These are phyloP conservation scores for Jamesozyma spencerorum DNA, from an alignment of 805 yeast species.

Conservation along the genomic window DNA sequence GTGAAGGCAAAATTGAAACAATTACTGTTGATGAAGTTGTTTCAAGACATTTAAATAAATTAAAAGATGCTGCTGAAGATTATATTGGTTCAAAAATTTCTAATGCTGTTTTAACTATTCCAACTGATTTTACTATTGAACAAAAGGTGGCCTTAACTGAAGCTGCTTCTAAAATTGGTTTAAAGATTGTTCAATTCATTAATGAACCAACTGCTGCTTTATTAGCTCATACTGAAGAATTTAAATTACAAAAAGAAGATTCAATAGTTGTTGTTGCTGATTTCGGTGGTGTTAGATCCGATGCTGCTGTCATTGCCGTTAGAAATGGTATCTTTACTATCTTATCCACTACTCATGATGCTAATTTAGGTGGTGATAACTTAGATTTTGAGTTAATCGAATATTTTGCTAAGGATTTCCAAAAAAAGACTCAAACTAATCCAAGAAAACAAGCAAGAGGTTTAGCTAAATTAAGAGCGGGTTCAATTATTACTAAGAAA, in stretches of 20 bases:
- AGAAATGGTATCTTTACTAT: constrained; percentile 92
- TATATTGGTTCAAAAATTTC: constrained; percentile 74
- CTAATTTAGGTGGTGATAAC: constrained; percentile 77
- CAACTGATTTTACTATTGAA: constrained; percentile 71
- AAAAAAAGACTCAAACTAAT: constrained; percentile 74
- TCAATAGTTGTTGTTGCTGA: constrained; percentile 68
- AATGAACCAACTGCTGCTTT: constrained; percentile 90
- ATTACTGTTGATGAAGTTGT: constrained; percentile 70
- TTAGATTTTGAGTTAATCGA: constrained; percentile 75
- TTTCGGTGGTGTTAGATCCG: constrained; percentile 92
- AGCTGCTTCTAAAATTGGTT: constrained; percentile 61
- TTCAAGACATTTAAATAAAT: constrained; percentile 72
- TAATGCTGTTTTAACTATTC: constrained; percentile 82
- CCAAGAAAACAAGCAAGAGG: constrained; percentile 79
- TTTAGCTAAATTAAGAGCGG: constrained; percentile 76
- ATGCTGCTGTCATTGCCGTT: constrained; percentile 85
- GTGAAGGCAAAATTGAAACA: constrained; percentile 42
- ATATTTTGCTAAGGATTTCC: constrained; percentile 85
- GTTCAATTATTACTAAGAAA: constrained; percentile 76
- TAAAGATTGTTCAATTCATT: constrained; percentile 76
- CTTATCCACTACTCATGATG: constrained; percentile 75
- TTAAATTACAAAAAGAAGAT: constrained; percentile 23
- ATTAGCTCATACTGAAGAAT: constrained; percentile 64
- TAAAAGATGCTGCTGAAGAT: constrained; percentile 85
- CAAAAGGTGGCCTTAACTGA: constrained; percentile 58